Evolutionary conservation across 208 protist genomes (phyloP).

Genomic region (Leishmania guyanensis): DNA sequence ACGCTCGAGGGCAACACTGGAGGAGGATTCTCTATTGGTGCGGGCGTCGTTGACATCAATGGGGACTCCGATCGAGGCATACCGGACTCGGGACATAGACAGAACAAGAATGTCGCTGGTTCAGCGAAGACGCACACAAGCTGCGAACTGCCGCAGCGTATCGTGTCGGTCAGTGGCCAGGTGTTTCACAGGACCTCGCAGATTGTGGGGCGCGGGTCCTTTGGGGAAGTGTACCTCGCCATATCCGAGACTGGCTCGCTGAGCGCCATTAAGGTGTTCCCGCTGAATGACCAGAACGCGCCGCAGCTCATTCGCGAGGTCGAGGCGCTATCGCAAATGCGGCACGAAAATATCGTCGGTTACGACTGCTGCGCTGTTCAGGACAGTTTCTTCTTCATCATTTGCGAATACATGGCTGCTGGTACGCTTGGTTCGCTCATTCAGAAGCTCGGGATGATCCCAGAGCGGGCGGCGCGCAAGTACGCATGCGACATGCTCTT

Average conservation of each 20-base stretch:
- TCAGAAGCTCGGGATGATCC: conserved; percentile 42
- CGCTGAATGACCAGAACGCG: conserved; percentile 29
- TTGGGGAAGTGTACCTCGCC: conserved; percentile 69
- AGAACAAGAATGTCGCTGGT: background rate
- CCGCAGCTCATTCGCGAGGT: conserved; percentile 63
- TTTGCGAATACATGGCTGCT: conserved; percentile 84
- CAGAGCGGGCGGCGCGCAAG: conserved; percentile 44
- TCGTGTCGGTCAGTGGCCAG: conserved; percentile 49
- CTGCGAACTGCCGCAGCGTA: conserved; percentile 26
- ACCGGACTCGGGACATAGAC: background rate
- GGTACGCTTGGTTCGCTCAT: conserved; percentile 76
- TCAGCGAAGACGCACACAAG: background rate
- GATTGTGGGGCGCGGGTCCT: conserved; percentile 54
- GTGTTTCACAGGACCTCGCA: conserved; percentile 50
- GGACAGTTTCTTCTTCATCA: conserved; percentile 67
- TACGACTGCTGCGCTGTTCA: conserved; percentile 87
- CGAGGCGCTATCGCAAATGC: conserved; percentile 64
- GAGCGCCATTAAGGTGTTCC: conserved; percentile 74
- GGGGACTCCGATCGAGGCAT: too few species aligned
- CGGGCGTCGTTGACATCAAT: too few species aligned
- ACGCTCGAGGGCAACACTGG: background rate
- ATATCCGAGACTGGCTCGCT: conserved; percentile 66
- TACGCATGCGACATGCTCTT: conserved; percentile 72
- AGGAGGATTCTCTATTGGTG: too few species aligned
- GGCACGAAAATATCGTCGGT: conserved; percentile 94